Percentiles rank a stretch among this genome's conserved stretches.
These are phyloP conservation scores for Limnanthes douglasii DNA, from an alignment of 345 rosid species.

Conservation along the genomic window DNA sequence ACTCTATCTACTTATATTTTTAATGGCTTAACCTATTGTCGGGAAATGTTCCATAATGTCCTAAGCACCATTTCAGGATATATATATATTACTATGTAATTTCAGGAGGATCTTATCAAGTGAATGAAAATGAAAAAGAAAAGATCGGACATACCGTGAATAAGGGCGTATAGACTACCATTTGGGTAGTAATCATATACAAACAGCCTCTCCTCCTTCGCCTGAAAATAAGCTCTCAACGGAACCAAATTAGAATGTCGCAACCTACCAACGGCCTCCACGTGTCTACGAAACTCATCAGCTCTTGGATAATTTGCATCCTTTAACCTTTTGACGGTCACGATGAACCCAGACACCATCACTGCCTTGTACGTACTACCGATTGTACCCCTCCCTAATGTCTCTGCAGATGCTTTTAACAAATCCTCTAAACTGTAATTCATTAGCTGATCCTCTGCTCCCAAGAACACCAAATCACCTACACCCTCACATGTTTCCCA, in stretches of 20 bases:
- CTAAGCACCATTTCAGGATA: too few species aligned
- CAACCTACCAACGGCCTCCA: conserved; percentile 63
- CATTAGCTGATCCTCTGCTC: conserved; percentile 59
- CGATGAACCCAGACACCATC: conserved; percentile 86
- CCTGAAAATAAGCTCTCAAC: conserved; percentile 85
- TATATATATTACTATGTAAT: too few species aligned
- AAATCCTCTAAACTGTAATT: conserved; percentile 61
- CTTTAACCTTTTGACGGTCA: conserved; percentile 79
- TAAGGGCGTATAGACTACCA: conserved; percentile 86
- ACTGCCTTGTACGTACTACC: conserved; percentile 95
- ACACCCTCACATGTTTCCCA: conserved; percentile 78
- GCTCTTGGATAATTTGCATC: conserved; percentile 59
- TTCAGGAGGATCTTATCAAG: too few species aligned
- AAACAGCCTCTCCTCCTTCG: conserved; percentile 81
- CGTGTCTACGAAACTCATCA: conserved; percentile 63
- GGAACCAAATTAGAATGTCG: conserved; percentile 82
- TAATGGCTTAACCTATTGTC: too few species aligned
- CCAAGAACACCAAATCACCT: conserved; percentile 56
- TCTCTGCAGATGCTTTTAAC: conserved; percentile 82
- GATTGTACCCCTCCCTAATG: conserved; percentile 74
- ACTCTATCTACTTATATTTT: too few species aligned
- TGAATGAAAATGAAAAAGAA: background rate
- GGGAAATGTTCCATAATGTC: too few species aligned
- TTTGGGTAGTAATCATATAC: conserved; percentile 95
- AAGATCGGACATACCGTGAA: conserved; percentile 51